Conservation (phyloP, 441 rosid species). For the Adansonia gregorii region DNA sequence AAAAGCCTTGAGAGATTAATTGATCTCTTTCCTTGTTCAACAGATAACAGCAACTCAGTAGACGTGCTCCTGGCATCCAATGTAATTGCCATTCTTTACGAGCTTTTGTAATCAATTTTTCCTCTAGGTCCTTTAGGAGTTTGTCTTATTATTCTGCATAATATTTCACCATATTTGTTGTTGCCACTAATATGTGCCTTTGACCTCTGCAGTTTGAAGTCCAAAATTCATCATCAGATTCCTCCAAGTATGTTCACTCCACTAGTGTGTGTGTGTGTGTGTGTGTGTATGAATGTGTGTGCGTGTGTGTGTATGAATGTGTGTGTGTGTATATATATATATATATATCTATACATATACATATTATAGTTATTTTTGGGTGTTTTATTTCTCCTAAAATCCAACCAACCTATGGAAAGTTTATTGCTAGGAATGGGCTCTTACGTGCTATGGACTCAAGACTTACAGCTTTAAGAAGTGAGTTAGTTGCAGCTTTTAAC, state of each 20-base stretch:
- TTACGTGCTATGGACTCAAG: conserved; percentile 63
- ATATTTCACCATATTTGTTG: conserved; percentile 11
- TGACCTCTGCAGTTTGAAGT: conserved; percentile 41
- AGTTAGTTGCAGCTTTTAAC: conserved; percentile 51
- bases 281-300: too few relatives aligned
- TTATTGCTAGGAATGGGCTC: conserved; percentile 55
- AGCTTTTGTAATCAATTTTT: neutral
- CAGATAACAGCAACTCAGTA: conserved; percentile 38
- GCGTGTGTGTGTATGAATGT: too few relatives aligned
- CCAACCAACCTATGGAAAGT: conserved; percentile 25
- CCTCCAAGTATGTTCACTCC: conserved; percentile 53
- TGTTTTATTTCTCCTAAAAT: conserved; percentile 22
- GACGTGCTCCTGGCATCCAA: conserved; percentile 23
- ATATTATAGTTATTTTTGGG: neutral
- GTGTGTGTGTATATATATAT: neutral
- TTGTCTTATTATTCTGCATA: neutral
- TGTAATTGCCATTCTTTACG: conserved; percentile 31
- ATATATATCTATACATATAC: neutral
- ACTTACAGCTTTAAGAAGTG: conserved; percentile 55
- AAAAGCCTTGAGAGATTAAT: neutral
- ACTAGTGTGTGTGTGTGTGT: conserved; percentile 4
- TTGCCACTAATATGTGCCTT: conserved; percentile 29
- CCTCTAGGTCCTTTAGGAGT: neutral
- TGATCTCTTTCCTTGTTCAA: conserved; percentile 21
- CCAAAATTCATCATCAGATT: conserved; percentile 45